These are phyloP conservation scores for Polymyxa betae DNA, from an alignment of 208 protist genomes.

Conservation along the genomic window DNA sequence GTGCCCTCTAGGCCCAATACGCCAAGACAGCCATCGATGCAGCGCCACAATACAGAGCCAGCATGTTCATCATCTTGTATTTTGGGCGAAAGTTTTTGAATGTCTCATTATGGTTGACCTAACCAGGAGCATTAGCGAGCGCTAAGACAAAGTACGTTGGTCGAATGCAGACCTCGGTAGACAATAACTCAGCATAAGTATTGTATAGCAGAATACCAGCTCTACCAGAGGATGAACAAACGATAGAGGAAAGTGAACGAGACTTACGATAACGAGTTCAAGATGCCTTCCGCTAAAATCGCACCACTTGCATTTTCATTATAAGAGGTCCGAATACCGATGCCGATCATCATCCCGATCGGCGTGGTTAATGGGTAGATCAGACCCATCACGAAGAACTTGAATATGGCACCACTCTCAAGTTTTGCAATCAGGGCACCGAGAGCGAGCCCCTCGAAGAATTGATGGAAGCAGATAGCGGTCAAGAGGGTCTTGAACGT, in stretches of 20 bases:
- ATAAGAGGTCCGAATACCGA: not conserved
- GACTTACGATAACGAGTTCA: conserved; percentile 20
- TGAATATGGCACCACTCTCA: not conserved
- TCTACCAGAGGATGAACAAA: not conserved
- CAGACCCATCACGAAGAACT: conserved; percentile 8
- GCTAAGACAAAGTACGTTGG: not conserved
- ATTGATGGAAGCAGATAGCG: conserved; percentile 47
- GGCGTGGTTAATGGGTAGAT: conserved; percentile 45
- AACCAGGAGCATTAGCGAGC: not conserved
- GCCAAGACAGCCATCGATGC: conserved; percentile 5
- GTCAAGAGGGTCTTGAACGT: conserved; percentile 47
- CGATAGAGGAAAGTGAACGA: not conserved
- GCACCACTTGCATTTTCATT: not conserved
- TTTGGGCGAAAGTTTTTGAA: not conserved
- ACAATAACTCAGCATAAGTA: conserved; percentile 44
- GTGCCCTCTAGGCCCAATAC: conserved; percentile 29
- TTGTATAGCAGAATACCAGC: conserved; percentile 48
- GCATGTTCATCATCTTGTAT: conserved; percentile 43
- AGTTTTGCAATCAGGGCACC: conserved; percentile 11
- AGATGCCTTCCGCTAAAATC: conserved; percentile 15
- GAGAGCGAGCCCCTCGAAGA: conserved; percentile 51
- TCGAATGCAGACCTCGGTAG: not conserved
- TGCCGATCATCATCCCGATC: conserved; percentile 48
- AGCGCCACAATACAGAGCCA: not conserved
- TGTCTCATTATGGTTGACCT: conserved; percentile 39